Base-by-base conservation (phyloP, 2,329 filamentous ascomycete species). In the Berkeleyomyces basicola region DNA sequence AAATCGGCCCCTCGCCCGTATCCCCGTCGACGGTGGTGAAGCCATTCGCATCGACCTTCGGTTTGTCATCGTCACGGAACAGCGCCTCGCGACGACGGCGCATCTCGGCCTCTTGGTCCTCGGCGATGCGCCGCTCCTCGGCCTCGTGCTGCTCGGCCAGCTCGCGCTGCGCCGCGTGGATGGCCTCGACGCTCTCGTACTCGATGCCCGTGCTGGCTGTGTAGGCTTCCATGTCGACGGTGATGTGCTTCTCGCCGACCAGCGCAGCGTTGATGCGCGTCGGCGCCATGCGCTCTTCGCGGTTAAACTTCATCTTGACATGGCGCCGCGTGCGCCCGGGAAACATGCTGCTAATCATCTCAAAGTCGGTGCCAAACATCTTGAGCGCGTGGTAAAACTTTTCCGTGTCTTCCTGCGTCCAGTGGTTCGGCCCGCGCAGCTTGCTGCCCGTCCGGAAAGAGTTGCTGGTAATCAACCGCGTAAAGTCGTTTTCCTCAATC, bases 351-450 rank as follows among this genome's bases (percentile, higher is more conserved):
- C 82, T 80, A 68, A 95, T 90, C 73, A 88, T 88, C 70, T 85
- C 80, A 70, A 93, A 95, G 70, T 92, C 88, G 1, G 87, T 92
- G 63, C 89, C 89, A 69, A 90, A 91, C 78, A 86, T 87, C 63
- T 78, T 75, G 1, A 95, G 77, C 0, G 83, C 85, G 37, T 84
- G 80, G 75, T 90, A 93, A 74, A 93, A 93, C 53, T 82, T 77
- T 62, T 87, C 84, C 3, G 86, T 92, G 65, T 85, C 81, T 10
- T 82, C 79, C n/a, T 81, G 78, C 59, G 78, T 82, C 89, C 89
- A 95, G 40, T 80, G 77, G 67, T 86, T 83, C 36, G 81, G 77
- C 63, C 83, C 82, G 72, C 80, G 74, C 69, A 83, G 74, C 70
- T 87, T 85, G 69, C 85, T 76, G 33, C 75, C 75, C 67, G 77